Percentiles rank a stretch among this genome's conserved stretches.
These are phyloP conservation scores for Tirmania nivea DNA, from an alignment of 495 filamentous ascomycete genomes.

Conservation along the genomic window DNA sequence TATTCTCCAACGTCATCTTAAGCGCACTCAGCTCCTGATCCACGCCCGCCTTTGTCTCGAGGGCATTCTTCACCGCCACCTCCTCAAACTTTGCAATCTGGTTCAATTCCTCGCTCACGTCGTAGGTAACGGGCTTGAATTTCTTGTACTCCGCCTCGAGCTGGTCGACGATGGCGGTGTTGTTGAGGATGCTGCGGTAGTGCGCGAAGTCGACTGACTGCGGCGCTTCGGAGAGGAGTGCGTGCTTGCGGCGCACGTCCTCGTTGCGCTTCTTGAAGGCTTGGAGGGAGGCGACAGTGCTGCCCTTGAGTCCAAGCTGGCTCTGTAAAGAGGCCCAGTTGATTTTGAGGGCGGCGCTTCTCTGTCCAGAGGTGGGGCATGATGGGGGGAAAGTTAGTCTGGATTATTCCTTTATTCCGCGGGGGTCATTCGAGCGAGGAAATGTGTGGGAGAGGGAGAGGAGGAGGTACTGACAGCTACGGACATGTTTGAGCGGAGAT, in stretches of 20 bases:
- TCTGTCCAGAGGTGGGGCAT: slow-evolving; percentile 30
- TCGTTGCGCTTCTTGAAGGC: slow-evolving; percentile 99
- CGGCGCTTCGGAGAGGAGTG: slow-evolving; percentile 51
- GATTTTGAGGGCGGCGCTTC: slow-evolving; percentile 96
- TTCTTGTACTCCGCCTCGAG: slow-evolving; percentile 78
- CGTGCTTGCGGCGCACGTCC: slow-evolving; percentile 82
- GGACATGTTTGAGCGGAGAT: background rate
- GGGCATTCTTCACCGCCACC: slow-evolving; percentile 87
- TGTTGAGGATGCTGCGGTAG: slow-evolving; percentile 84
- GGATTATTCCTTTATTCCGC: background rate
- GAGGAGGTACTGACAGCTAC: background rate
- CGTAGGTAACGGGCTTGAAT: slow-evolving; percentile 83
- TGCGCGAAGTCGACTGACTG: slow-evolving; percentile 74
- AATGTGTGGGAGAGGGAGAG: too few species aligned
- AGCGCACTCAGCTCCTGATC: slow-evolving; percentile 81
- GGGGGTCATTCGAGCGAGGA: background rate
- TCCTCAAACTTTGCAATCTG: slow-evolving; percentile 94
- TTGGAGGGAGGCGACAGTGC: slow-evolving; percentile 70
- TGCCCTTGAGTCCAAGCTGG: slow-evolving; percentile 87
- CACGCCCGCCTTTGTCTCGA: slow-evolving; percentile 86
- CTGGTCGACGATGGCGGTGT: slow-evolving; percentile 81
- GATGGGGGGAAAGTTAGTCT: background rate
- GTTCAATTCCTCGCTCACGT: slow-evolving; percentile 78
- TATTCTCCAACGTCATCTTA: slow-evolving; percentile 85
- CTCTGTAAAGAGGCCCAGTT: slow-evolving; percentile 85